Evolutionary conservation across 225 moss, liverwort and hornwort species (phyloP).

Genomic region (Marchantia polymorpha): DNA sequence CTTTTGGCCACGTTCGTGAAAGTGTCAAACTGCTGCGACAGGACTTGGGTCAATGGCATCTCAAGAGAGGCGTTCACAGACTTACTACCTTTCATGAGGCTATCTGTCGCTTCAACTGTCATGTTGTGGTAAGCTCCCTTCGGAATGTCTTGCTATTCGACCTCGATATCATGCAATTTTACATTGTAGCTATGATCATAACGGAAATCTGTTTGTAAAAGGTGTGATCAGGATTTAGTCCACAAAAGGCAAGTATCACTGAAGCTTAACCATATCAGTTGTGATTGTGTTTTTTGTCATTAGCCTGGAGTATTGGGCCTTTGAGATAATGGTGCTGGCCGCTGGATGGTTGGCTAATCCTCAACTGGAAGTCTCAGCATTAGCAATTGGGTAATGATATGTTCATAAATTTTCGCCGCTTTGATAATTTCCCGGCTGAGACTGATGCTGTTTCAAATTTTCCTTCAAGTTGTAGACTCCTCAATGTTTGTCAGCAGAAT

Average conservation of each 20-base stretch:
- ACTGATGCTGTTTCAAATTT: neutral
- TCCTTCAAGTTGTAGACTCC: neutral
- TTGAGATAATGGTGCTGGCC: slow-evolving; percentile 47
- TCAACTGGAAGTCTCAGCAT: slow-evolving; percentile 47
- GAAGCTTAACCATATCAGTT: neutral
- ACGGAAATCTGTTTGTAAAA: too few species aligned
- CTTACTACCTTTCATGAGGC: slow-evolving; percentile 26
- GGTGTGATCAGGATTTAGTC: too few species aligned
- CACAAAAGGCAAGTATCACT: neutral
- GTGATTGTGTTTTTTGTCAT: neutral
- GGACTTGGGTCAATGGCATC: slow-evolving; percentile 28
- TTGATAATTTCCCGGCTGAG: neutral
- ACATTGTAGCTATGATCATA: too few species aligned
- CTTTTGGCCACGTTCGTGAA: slow-evolving; percentile 26
- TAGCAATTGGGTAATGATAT: slow-evolving; percentile 39
- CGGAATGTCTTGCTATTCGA: too few species aligned
- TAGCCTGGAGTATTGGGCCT: slow-evolving; percentile 56
- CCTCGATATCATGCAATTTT: too few species aligned
- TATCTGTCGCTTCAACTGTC: slow-evolving; percentile 30
- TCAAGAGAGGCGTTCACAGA: slow-evolving; percentile 31
- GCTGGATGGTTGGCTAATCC: slow-evolving; percentile 42
- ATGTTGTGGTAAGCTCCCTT: slow-evolving; percentile 41
- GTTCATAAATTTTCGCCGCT: too few species aligned
- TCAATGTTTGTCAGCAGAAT: neutral
- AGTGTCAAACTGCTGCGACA: slow-evolving; percentile 19